phyloP scores from a whole-genome alignment of 257 asterid species.

The Lycium barbarum region DNA sequence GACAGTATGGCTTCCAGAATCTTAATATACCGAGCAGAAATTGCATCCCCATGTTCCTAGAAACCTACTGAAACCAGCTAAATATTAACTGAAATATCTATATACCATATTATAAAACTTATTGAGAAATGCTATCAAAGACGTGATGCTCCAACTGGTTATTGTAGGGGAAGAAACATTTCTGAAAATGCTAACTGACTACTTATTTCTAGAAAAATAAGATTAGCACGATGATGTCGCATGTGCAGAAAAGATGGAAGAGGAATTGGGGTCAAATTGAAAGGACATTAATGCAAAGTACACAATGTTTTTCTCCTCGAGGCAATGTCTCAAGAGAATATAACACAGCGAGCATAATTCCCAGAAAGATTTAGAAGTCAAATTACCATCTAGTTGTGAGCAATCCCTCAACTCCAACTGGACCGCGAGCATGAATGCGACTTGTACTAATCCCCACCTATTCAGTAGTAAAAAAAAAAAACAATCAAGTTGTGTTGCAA shows the following conservation, averaged over 20 bases:
- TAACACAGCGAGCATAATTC: neutral
- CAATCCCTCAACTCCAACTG: slow-evolving; percentile 96
- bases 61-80: neutral
- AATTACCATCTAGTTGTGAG: slow-evolving; percentile 87
- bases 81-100: neutral
- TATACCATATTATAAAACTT: neutral
- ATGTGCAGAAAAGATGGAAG: neutral
- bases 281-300: neutral
- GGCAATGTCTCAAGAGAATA: neutral
- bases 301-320: neutral
- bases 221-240: neutral
- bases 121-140: neutral
- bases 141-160: neutral
- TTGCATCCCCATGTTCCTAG: neutral
- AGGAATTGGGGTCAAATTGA: neutral
- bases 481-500: slow-evolving; percentile 20
- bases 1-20: neutral
- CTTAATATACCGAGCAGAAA: neutral
- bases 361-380: neutral
- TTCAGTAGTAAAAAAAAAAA: slow-evolving; percentile 25
- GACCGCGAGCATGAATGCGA: slow-evolving; percentile 98
- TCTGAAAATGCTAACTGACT: neutral
- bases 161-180: neutral
- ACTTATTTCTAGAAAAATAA: neutral
- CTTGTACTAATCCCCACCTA: slow-evolving; percentile 97